Evolutionary conservation across 306 rosid genomes (phyloP), one percentile per base, ranked within the genome.

Genomic region (Prunus dulcis): DNA sequence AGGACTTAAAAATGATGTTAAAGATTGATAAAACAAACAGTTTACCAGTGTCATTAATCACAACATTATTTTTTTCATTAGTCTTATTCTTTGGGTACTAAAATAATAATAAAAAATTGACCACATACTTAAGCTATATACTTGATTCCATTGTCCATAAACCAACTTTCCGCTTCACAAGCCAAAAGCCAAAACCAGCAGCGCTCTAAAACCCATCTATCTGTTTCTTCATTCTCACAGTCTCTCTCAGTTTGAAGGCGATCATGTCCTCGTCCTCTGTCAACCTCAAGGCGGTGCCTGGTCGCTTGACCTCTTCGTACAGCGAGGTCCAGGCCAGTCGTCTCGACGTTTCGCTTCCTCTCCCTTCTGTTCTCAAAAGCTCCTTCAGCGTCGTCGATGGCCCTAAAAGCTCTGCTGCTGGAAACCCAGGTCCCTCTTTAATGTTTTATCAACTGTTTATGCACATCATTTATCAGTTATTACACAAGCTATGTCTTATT

Each of bases 341-440:
- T 66, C 84, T 93, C 34, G 83, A 85, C 78, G 88, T 89, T 74
- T 77, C 50, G 7, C 94, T 90, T 47, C 91, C 91, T 62, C 91
- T 93, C 45, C 98, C 98, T 11, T 86, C 93, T 0, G 96, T 93
- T 67, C 91, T 93, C 81, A 80, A 78, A 46, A 46, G 52, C 64
- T 67, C 87, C 38, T 90, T 93, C 85, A 77, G 84, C 51, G 74
- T 93, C 61, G 82, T 88, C 69, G 96, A 90, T 15, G 98, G 98
- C 58, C 91, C 98, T 2, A 84, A 52, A 18, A 89, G 94, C 93
- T 89, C 96, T 7, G 94, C 98, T 7, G 94, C 94, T 14, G 98
- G 94, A 11, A 93, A 85, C 65, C 90, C 98, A 73, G 94, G 98
- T 93, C 28, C 51, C 1, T 64, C 75, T 69, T 19, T n/a, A 18